Evolutionary conservation across 768 basidiomycete genomes (phyloP), one percentile per base, ranked within the genome.

Genomic region (Tylopilus cervinicoccineus): DNA sequence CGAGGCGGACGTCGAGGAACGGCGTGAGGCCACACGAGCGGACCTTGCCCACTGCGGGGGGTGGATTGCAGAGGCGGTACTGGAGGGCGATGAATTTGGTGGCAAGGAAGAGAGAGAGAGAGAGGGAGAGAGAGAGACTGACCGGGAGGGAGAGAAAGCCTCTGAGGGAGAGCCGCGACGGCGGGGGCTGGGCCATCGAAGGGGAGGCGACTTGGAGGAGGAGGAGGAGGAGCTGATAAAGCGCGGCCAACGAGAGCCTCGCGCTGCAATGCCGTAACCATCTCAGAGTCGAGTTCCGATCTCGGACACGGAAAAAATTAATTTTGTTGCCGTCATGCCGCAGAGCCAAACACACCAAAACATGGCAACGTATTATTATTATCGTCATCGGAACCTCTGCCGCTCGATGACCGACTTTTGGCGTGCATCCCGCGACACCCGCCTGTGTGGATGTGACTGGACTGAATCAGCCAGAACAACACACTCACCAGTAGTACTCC

Each of bases 401-500:
- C 83, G 74, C 55, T 84, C 81, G 54, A 88, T 86, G 38, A 86
- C 74, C 48, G 87, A 89, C 68, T 91, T 92, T 63, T 91, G 90
- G 58, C 83, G 66, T 32, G 71, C 56, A 55, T 82, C 79, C 53
- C 80, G 64, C 17, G 86, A 87, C 9, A 95, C 87, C 34, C 93
- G 86, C 92, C 93, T 93, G n/a, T n/a, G n/a, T n/a, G n/a, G n/a
- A n/a, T n/a, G n/a, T n/a, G n/a, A n/a, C n/a, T n/a, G n/a, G n/a
- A n/a, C n/a, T n/a, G n/a, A n/a, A n/a, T n/a, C n/a, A n/a, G 61
- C 14, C 19, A 19, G 7, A 19, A 34, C 6, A 19, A 4, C 19
- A 20, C 17, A 2, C 33, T 59, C 54, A 90, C 93, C 93, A 96
- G 64, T 92, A 97, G 61, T 93, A 84, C 57, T 96, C 92, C 80